A percentile compares a stretch with the other conserved stretches of the same genome.
Conservation (phyloP, 441 rosid genomes). For the Populus hybrid region DNA sequence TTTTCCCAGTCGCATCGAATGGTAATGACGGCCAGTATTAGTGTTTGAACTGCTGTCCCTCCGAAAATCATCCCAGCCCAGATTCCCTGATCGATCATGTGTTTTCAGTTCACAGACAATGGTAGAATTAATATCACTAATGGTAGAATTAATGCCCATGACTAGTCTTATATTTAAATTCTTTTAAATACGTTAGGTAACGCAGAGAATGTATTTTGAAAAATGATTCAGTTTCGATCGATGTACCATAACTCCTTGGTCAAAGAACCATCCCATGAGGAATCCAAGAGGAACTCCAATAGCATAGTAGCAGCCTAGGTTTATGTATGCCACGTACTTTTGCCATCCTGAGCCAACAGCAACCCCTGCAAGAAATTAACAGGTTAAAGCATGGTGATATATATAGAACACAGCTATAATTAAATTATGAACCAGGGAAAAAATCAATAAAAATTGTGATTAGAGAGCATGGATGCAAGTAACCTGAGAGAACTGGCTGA, state of each 20-base stretch:
- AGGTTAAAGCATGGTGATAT: neutral
- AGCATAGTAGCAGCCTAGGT: constrained; percentile 77
- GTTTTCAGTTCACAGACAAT: neutral
- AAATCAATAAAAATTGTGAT: too few relatives aligned
- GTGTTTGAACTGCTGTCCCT: constrained; percentile 77
- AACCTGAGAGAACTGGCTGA: constrained; percentile 87
- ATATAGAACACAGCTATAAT: too few relatives aligned
- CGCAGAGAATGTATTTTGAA: too few relatives aligned
- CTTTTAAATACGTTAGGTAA: too few relatives aligned
- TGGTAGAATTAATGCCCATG: neutral
- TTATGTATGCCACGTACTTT: constrained; percentile 77
- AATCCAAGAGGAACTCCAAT: constrained; percentile 76
- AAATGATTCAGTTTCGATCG: too few relatives aligned
- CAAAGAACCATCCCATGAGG: constrained; percentile 78
- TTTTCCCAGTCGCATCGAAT: constrained; percentile 79
- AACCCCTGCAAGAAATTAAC: constrained; percentile 44
- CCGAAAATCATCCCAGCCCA: constrained; percentile 97
- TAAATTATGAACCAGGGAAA: too few relatives aligned
- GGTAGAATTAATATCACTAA: neutral
- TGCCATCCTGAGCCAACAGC: constrained; percentile 98
- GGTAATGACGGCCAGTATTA: constrained; percentile 52
- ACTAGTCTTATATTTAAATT: constrained; percentile 11
- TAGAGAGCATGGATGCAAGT: too few relatives aligned
- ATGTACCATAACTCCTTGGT: constrained; percentile 73
- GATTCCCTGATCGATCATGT: constrained; percentile 48